Evolutionary conservation across 2,329 filamentous ascomycete genomes (phyloP), one percentile per base, ranked within the genome.

Genomic region (Colletotrichum brevisporum): DNA sequence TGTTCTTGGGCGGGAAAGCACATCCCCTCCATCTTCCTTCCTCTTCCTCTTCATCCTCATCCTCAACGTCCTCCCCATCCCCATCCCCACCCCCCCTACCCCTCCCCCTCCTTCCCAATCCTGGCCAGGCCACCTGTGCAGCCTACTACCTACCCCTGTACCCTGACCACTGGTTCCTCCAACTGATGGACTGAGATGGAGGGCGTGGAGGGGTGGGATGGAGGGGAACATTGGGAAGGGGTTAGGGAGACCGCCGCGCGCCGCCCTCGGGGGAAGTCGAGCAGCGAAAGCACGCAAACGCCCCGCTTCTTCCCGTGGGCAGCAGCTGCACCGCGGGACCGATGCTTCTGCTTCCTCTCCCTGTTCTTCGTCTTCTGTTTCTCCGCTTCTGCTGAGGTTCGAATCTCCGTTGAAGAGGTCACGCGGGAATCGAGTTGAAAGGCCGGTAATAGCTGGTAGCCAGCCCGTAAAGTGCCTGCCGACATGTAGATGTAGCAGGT

Each of bases 161-260:
- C 36, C 55, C 60, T 60, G 41, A 41, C 10, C 51, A 24, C 41
- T 39, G 50, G 55, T 61, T 69, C 55, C 62, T 56, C 62, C 66
- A 65, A 69, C 51, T 66, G 66, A 55, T 43, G 53, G 55, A 51
- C 48, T 59, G 51, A 27, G 50, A 66, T 60, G 55, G 62, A 58
- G 60, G 39, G n/a, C 41, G 54, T 65, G 65, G 65, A 60, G 66
- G 66, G 66, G 61, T 69, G 66, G 66, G 39, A 59, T 59, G 48
- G 66, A 59, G 55, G 43, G 55, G 61, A 26, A 27, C 24, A 13
- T n/a, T 10, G 24, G 57, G 57, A 52, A 39, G 21, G 50, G 31
- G 21, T 31, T 47, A 53, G 53, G 21, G 43, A 52, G 57, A 48
- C 45, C 51, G 48, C 63, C 63, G 56, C 63, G 56, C 64, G 52